Evolutionary conservation across 345 rosid genomes (phyloP), one percentile per base, ranked within the genome.

Genomic region (Excoecaria agallocha): DNA sequence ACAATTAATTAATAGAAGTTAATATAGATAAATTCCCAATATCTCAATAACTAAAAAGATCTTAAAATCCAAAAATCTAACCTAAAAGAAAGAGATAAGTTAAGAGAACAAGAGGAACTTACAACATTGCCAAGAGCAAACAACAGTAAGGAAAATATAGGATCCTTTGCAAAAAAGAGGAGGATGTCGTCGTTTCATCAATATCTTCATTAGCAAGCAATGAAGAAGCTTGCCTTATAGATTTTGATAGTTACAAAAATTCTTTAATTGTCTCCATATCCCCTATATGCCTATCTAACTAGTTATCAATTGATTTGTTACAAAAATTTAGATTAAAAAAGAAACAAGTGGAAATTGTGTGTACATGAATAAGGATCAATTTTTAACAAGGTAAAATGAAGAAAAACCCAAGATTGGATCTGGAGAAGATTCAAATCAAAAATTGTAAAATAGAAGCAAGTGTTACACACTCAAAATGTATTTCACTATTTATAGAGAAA

Each of bases 241-340:
- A 80, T 62, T 96, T 97, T 35, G 98, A 85, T n/a, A 96, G 90
- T 89, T 90, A 92, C 22, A 77, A 69, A 68, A 96, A 82, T 80
- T 96, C 98, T 59, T 93, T 97, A 84, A 96, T 96, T 83, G 96
- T 96, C 82, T 93, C 99, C 99, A 96, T 93, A 20, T 57, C 62
- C 22, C n/a, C 59, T 6, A n/a, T n/a, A 19, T 51, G 16, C 6
- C 25, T 25, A 57, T 57, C 62, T 20, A 10, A 0, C 46, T 43
- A 43, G 8, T 8, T 55, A 11, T 20, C 20, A 52, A 15, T 52
- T n/a, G 46, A 43, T 5, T 43, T 9, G 8, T 6, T 43, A 43
- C 8, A 0, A 43, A 43, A 15, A 20, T 57, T 11, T 37, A 57
- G 35, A 57, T 57, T 54, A 35, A 12, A 22, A 57, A 57, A 19